Evolutionary conservation across 768 basidiomycete species (phyloP), one percentile per base, ranked within the genome.

Genomic region (Lentinula detonsa): DNA sequence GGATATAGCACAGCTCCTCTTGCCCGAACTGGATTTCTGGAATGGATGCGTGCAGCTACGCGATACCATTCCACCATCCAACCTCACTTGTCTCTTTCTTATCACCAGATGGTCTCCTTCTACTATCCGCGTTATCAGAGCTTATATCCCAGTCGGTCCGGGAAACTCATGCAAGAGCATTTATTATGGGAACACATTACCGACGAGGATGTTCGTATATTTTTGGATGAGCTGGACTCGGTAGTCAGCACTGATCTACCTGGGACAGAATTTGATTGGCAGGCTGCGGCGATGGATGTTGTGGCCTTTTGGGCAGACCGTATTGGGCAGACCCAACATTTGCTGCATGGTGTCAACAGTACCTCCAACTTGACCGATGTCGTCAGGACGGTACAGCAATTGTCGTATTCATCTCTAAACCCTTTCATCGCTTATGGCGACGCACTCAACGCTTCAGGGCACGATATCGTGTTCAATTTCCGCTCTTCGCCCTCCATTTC

Each of bases 71-170:
- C 63, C 8, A 55, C 61, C 13, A 60, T 62, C 10, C 67, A 68
- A 51, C 65, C 62, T 15, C 64, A 66, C 49, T 53, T 68, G 28
- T 62, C 60, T 6, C 53, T 68, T 21, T 57, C 52, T 31, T 59
- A 62, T 46, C 51, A 61, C 18, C 59, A 57, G 15, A 59, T 68
- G 61, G 64, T 68, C 3, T 64, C 65, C 9, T 68, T 64, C 21
- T 68, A 68, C 43, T 63, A 68, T 45, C 67, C 67, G 5, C 64
- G 61, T 11, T 62, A 66, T 48, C 59, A 51, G 31, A 68, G 67
- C 35, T 57, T 68, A 4, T 9, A 31, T 18, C 11, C 49, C 5
- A 62, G 63, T 33, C 67, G 67, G 23, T 34, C 52, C 16, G 64
- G 65, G n/a, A 59, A 48, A 5, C 23, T 59, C 4, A 68, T 66